These are phyloP conservation scores for Xylaria acuta DNA, from an alignment of 495 filamentous ascomycete genomes.

Conservation along the genomic window DNA sequence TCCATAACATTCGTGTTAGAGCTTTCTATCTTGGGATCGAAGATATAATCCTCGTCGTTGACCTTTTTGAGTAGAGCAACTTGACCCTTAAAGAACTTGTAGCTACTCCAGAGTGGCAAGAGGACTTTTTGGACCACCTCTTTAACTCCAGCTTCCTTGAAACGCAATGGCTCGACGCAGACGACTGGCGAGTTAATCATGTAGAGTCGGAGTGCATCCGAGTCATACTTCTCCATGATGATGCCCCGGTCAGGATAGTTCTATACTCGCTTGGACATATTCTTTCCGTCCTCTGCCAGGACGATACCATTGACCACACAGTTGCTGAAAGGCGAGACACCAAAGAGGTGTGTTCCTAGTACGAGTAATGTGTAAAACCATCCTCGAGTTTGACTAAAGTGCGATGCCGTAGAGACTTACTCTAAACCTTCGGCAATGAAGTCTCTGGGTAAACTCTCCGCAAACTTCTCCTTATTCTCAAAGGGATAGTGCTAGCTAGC, in stretches of 20 bases:
- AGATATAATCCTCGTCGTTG: conserved; percentile 76
- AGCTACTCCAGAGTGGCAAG: conserved; percentile 95
- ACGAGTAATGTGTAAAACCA: conserved; percentile 98
- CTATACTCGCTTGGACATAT: conserved; percentile 98
- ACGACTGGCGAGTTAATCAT: conserved; percentile 98
- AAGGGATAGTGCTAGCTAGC: conserved; percentile 94
- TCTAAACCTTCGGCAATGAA: conserved; percentile 98
- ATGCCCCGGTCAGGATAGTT: conserved; percentile 93
- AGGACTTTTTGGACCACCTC: conserved; percentile 95
- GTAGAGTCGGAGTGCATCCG: conserved; percentile 92
- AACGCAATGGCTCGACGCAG: conserved; percentile 86
- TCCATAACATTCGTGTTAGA: conserved; percentile 95
- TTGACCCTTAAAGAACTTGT: conserved; percentile 97
- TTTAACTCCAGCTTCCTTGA: conserved; percentile 93
- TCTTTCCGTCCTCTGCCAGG: conserved; percentile 94
- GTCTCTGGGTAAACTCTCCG: conserved; percentile 85
- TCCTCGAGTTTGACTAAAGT: conserved; percentile 57
- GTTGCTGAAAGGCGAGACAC: conserved; percentile 90
- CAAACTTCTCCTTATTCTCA: conserved; percentile 83
- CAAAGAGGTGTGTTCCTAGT: conserved; percentile 89
- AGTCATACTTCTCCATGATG: conserved; percentile 88
- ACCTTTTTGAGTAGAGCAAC: conserved; percentile 92
- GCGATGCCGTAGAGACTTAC: conserved; percentile 57
- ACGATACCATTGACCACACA: conserved; percentile 98
- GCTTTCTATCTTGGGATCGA: conserved; percentile 75